Evolutionary conservation across 345 rosid genomes (phyloP), one percentile per base, ranked within the genome.

Genomic region (Aquilaria sinensis): DNA sequence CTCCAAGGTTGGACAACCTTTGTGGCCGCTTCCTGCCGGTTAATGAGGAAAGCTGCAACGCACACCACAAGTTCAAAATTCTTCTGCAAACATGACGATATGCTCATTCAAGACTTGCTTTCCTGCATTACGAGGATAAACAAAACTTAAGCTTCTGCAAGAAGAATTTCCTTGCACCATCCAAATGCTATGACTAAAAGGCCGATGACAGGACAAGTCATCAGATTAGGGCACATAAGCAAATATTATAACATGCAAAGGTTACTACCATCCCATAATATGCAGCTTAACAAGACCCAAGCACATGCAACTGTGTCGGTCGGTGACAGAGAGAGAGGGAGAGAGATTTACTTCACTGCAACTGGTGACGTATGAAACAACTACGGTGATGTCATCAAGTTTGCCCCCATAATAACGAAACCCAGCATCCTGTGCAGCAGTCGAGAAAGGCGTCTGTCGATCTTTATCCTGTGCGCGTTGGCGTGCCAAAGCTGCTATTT

Each of bases 361-460:
- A 58, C 78, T 74, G 23, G 85, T 74, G 58, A 94, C 72, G 69
- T 82, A 86, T 16, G 99, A 94, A 60, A 94, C 97, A 61, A 94
- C 95, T 53, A 94, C 99, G 61, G 99, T 94, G 79, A 94, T 94
- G 65, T 94, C 99, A 71, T 94, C 99, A 64, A 90, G 92, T 80
- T 94, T 94, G 75, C 99, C 99, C 74, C 99, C 99, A 61, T 94
- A 94, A 70, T 94, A 94, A 57, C 99, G 89, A 68, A 86, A 83
- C 7, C 99, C 99, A 66, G 99, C 99, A 72, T 94, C 93, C 67
- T 94, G 99, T 0, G 99, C 99, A 33, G 99, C 96, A 11, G 97
- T 90, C 10, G 99, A 94, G 69, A 94, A 94, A 10, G 99, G 99
- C 29, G 99, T 94, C 68, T 94, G 99, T 58, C 99, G 81, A 65